Evolutionary conservation across 441 rosid species (phyloP).

Genomic region (Populus hybrid): DNA sequence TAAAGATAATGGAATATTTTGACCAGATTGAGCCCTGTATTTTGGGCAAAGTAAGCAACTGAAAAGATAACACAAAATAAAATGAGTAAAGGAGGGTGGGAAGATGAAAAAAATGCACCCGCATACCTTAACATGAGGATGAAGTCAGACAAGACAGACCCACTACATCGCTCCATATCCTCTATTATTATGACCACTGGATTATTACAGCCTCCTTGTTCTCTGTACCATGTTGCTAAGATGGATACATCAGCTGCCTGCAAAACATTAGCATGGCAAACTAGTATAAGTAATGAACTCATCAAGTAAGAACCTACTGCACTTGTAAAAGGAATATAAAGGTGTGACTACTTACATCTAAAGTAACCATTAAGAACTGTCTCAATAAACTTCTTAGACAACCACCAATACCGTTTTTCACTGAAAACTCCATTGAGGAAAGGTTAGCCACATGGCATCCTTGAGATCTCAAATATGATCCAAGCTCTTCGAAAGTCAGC

Average conservation of each 20-base stretch:
- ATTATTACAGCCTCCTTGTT: conserved; percentile 38
- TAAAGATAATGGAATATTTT: neutral
- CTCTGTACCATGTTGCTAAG: conserved; percentile 84
- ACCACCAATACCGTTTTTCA: conserved; percentile 73
- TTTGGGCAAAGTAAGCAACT: neutral
- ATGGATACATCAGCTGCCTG: conserved; percentile 78
- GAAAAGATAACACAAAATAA: neutral
- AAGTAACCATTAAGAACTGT: conserved; percentile 58
- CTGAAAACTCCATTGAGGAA: conserved; percentile 68
- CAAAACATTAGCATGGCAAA: conserved; percentile 24
- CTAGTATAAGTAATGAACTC: conserved; percentile 13
- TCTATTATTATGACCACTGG: conserved; percentile 72
- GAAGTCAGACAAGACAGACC: conserved; percentile 72
- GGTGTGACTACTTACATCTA: conserved; percentile 59
- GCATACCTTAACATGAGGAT: conserved; percentile 74
- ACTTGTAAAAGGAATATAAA: conserved; percentile 11
- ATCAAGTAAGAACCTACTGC: conserved; percentile 4
- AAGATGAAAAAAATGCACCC: neutral
- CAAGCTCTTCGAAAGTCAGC: conserved; percentile 73
- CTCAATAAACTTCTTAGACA: conserved; percentile 77
- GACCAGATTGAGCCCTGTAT: neutral
- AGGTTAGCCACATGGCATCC: conserved; percentile 91
- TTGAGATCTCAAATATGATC: conserved; percentile 58
- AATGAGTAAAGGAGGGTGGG: neutral
- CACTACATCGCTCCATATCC: conserved; percentile 82